Conservation (phyloP, 768 basidiomycete genomes). For the Auricularia heimuer region DNA sequence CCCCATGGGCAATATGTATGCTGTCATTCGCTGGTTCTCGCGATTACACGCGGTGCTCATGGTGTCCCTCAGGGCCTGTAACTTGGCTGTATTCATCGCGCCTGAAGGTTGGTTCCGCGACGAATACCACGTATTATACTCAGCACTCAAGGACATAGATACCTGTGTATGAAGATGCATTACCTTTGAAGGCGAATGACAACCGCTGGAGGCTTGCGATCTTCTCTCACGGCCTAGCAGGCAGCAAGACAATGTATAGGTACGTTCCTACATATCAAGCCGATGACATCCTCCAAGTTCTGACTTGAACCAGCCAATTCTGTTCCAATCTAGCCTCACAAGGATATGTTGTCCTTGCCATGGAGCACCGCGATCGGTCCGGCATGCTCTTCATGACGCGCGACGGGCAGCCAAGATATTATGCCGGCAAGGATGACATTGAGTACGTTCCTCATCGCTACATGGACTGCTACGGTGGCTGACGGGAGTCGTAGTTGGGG, state of each 20-base stretch:
- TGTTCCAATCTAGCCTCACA: constrained; percentile 65
- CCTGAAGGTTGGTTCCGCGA: not conserved
- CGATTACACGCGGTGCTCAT: too few relatives aligned
- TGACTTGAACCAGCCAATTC: constrained; percentile 39
- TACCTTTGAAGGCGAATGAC: constrained; percentile 30
- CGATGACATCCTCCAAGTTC: not conserved
- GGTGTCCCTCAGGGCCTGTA: not conserved
- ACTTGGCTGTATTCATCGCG: not conserved
- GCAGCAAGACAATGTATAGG: constrained; percentile 64
- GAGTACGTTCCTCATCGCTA: constrained; percentile 13
- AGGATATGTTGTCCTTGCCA: constrained; percentile 70
- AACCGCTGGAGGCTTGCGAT: constrained; percentile 62
- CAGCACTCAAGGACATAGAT: constrained; percentile 26
- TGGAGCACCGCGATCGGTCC: constrained; percentile 81
- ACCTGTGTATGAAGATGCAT: constrained; percentile 46
- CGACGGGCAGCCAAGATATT: constrained; percentile 26
- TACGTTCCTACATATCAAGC: constrained; percentile 11
- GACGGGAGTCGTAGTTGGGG: constrained; percentile 17
- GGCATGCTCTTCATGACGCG: constrained; percentile 19
- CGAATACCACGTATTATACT: too few relatives aligned
- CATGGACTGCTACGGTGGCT: not conserved
- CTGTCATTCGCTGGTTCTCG: too few relatives aligned
- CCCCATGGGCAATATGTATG: not conserved
- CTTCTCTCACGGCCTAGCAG: constrained; percentile 79
- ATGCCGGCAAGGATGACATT: constrained; percentile 47